Evolutionary conservation across 2,329 filamentous ascomycete species (phyloP), one percentile per base, ranked within the genome.

Genomic region (Rhynchosporium secalis): DNA sequence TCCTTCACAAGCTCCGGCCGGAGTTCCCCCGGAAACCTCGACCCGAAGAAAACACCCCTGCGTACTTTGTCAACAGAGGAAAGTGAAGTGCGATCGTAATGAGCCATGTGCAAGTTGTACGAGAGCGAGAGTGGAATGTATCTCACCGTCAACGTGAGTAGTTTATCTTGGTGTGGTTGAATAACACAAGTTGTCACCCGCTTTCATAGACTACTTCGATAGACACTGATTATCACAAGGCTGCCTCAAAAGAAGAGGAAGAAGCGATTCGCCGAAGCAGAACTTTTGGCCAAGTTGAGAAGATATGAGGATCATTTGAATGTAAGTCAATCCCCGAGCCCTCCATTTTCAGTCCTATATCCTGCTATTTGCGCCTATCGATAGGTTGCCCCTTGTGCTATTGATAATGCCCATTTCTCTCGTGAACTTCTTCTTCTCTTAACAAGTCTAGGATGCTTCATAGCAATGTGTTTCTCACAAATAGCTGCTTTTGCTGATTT

Each of bases 11-110:
- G 8, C 13, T 31, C 12, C 10, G 5, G 20, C 8, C 2, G 52
- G 20, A 47, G 33, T 15, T 12, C 28, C 36, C 20, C 33, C 36
- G 38, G 51, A 55, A 20, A 15, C 15, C 8, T 13, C 51, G 2
- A 26, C 3, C 12, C 33, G 33, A 15, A 54, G 61, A 41, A 67
- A 68, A 47, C 68, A 71, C 33, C 65, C 70, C 7, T 72, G 70
- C 65, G 65, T 70, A 13, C 62, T 71, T 13, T 72, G 71, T 57
- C 67, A 69, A 51, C 66, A 67, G 40, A 63, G 71, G n/a, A 72
- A 72, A 51, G 68, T 72, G 33, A 72, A 69, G 36, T 72, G 71
- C 61, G 70, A 72, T 31, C 59, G 67, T 29, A 66, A 68, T 40
- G 60, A 68, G 12, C 71, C 70, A 6, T 72, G 71, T 62, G 60